phyloP scores from a whole-genome alignment of 352 stramenopile species.

The Aphanomyces astaci region DNA sequence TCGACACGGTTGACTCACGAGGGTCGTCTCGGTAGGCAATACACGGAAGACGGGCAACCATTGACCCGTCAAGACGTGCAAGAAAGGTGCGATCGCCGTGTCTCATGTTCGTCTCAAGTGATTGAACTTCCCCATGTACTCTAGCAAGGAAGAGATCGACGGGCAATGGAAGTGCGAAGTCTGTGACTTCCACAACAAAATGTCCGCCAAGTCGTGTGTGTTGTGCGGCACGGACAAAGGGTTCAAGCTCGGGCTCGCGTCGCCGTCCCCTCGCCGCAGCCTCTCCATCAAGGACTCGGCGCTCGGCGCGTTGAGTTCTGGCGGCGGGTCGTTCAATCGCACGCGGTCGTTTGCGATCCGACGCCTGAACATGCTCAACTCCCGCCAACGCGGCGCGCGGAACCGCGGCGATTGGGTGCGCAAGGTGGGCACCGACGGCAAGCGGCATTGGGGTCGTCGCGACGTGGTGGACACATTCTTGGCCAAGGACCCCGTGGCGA shows the following conservation, averaged over 20 bases:
- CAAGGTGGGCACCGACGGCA: slow-evolving; percentile 70
- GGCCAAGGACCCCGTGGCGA: background rate
- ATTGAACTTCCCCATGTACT: slow-evolving; percentile 2
- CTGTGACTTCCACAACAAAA: slow-evolving; percentile 85
- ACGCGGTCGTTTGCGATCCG: slow-evolving; percentile 80
- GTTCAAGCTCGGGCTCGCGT: slow-evolving; percentile 61
- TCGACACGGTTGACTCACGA: background rate
- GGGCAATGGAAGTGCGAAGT: slow-evolving; percentile 83
- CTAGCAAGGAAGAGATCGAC: slow-evolving; percentile 60
- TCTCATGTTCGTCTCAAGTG: too few relatives aligned
- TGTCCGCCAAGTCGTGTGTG: slow-evolving; percentile 60
- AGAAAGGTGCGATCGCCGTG: slow-evolving; percentile 33
- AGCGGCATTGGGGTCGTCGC: slow-evolving; percentile 75
- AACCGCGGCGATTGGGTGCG: slow-evolving; percentile 80
- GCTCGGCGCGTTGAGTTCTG: slow-evolving; percentile 17
- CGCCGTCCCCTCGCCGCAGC: slow-evolving; percentile 28
- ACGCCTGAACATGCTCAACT: slow-evolving; percentile 82
- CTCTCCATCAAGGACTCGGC: slow-evolving; percentile 24
- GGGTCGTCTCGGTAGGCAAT: slow-evolving; percentile 34
- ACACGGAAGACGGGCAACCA: slow-evolving; percentile 79
- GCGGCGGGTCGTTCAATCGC: slow-evolving; percentile 74
- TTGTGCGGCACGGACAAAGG: slow-evolving; percentile 75
- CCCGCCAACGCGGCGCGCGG: slow-evolving; percentile 62
- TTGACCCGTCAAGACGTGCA: slow-evolving; percentile 83
- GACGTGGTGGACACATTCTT: slow-evolving; percentile 26